Conservation (phyloP, 768 basidiomycete genomes). For the Butyriboletus loyo region DNA sequence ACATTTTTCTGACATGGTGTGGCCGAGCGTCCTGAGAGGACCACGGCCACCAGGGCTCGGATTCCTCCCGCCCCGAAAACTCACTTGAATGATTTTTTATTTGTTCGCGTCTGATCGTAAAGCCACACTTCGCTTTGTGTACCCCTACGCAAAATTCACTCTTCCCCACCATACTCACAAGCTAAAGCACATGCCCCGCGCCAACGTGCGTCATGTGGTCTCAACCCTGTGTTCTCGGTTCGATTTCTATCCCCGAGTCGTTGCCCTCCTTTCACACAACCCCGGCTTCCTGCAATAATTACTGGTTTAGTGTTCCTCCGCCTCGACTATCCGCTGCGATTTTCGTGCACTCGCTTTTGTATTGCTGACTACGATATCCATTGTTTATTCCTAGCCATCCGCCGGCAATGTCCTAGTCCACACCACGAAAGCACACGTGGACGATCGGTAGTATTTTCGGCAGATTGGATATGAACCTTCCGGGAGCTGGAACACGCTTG, state of each 20-base stretch:
- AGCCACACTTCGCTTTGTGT: background rate
- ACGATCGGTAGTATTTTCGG: slow-evolving; percentile 18
- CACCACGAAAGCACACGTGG: slow-evolving; percentile 2
- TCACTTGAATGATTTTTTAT: slow-evolving; percentile 3
- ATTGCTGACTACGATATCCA: background rate
- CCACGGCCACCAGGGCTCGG: background rate
- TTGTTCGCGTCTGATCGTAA: background rate
- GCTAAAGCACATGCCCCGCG: background rate
- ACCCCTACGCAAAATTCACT: background rate
- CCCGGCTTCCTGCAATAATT: background rate
- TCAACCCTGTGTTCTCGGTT: background rate
- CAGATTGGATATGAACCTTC: slow-evolving; percentile 1
- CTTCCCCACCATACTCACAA: background rate
- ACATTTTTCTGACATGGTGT: slow-evolving; percentile 11
- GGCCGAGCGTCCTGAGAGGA: background rate
- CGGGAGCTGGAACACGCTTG: background rate
- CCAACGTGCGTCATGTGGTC: slow-evolving; percentile 3
- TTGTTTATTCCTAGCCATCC: slow-evolving; percentile 1
- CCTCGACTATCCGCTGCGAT: background rate
- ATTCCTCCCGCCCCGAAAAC: background rate
- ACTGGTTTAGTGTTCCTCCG: background rate
- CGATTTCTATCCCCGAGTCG: background rate
- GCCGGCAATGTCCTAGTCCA: slow-evolving; percentile 2
- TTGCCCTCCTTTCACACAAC: slow-evolving; percentile 7
- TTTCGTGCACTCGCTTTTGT: background rate